phyloP scores from a whole-genome alignment of 2,329 filamentous ascomycete genomes.

The Arthrobotrys sinensis region DNA sequence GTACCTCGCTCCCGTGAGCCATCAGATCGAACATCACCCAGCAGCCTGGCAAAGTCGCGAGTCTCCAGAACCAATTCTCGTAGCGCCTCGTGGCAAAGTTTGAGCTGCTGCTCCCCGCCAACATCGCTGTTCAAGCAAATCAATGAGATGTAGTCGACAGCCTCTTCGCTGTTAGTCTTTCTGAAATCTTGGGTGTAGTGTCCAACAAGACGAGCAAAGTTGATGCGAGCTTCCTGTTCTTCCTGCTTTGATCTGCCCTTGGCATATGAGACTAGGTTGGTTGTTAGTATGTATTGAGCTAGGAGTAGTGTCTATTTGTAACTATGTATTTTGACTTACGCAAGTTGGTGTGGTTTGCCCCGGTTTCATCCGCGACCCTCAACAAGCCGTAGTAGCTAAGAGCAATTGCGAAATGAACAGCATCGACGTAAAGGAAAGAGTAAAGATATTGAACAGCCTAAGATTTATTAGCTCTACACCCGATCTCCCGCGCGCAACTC shows the following conservation, averaged over 20 bases:
- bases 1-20: slow-evolving; percentile 87
- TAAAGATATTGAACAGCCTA: slow-evolving; percentile 91
- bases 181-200: slow-evolving; percentile 98
- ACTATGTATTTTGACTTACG: slow-evolving; percentile 65
- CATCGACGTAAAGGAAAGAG: slow-evolving; percentile 89
- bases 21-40: slow-evolving; percentile 90
- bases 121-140: slow-evolving; percentile 93
- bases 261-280: slow-evolving; percentile 71
- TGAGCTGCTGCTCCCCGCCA: slow-evolving; percentile 80
- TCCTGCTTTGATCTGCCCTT: slow-evolving; percentile 53
- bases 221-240: slow-evolving; percentile 82
- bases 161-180: slow-evolving; percentile 87
- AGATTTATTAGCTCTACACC: slow-evolving; percentile 29
- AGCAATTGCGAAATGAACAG: slow-evolving; percentile 93
- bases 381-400: slow-evolving; percentile 91
- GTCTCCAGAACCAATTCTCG: slow-evolving; percentile 97
- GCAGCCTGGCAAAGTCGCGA: slow-evolving; percentile 91
- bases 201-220: slow-evolving; percentile 92
- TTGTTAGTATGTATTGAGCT: slow-evolving; percentile 44
- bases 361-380: slow-evolving; percentile 72
- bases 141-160: slow-evolving; percentile 91
- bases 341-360: slow-evolving; percentile 50
- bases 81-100: slow-evolving; percentile 90
- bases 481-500: not conserved
- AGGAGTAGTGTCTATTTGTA: not conserved